Percentiles rank a stretch among this genome's conserved stretches.
These are phyloP conservation scores for Apiospora sp. DNA, from an alignment of 2,329 filamentous ascomycete genomes.

Conservation along the genomic window DNA sequence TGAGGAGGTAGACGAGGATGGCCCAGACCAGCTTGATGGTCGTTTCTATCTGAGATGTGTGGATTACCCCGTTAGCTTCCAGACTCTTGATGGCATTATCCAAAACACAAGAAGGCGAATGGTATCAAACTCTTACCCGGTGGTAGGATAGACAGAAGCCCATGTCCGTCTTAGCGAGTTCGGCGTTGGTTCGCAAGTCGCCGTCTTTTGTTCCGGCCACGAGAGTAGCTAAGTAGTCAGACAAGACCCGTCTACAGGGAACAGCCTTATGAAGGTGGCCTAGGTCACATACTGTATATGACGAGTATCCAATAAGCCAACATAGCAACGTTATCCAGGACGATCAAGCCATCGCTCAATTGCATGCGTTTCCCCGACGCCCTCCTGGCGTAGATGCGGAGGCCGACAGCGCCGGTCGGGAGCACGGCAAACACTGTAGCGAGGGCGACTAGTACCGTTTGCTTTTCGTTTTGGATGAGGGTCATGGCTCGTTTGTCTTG, in stretches of 20 bases:
- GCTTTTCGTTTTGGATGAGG: not conserved
- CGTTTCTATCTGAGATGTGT: not conserved
- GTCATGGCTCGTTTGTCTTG: not conserved
- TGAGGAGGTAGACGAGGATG: not conserved
- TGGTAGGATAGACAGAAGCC: no score
- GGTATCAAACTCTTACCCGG: not conserved
- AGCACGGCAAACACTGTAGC: not conserved
- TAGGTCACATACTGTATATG: not conserved
- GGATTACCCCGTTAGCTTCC: no score
- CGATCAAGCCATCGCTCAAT: not conserved
- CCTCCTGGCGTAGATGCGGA: not conserved
- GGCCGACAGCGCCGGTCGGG: not conserved
- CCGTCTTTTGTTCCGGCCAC: no score
- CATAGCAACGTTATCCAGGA: not conserved
- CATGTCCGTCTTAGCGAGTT: no score
- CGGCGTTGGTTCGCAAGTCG: no score
- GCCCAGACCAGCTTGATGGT: not conserved
- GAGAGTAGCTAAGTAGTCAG: not conserved
- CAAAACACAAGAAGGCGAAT: not conserved
- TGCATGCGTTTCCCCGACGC: not conserved
- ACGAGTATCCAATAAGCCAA: not conserved
- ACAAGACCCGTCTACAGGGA: not conserved
- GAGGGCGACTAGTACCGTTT: not conserved
- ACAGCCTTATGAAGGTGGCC: not conserved
- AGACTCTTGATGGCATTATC: not conserved